Evolutionary conservation across 805 yeast species (phyloP), one percentile per base, ranked within the genome.

Genomic region (Yamadazyma akitaensis): DNA sequence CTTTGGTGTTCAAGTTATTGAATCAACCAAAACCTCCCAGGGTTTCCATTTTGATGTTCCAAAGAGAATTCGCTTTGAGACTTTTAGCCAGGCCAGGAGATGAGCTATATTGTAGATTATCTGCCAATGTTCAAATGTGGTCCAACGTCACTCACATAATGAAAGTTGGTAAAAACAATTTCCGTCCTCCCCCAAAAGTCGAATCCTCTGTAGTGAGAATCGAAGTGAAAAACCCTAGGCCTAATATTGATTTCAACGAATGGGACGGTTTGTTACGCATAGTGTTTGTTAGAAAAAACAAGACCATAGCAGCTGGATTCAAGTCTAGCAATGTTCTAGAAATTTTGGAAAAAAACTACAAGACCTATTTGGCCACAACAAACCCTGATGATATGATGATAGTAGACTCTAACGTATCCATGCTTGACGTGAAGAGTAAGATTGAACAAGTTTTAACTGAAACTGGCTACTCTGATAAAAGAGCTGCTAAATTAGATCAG

Each of bases 91-190:
- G 96, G 56, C 98, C 99, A 0, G 99, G 99, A n/a, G 98, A 94
- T 57, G 67, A 88, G 1, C 73, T 94, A 34, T 94, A 92, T 71
- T 90, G 97, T 67, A 80, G 99, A 60, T 75, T 94, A 45, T 85
- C 96, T 28, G 98, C 96, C 26, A 94, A 94, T 61, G 98, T 94
- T 1, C 99, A 94, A 62, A 92, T 94, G 98, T 94, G 98, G 97
- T 97, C 97, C n/a, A 88, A 88, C 54, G 97, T 94, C 13, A 90
- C 96, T 7, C 99, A 94, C 64, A 88, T 94, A 44, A 94, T 94
- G 99, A 94, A 94, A 67, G 99, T 94, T 26, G 98, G 98, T 19
- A 86, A 83, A 62, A 94, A 94, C 63, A 94, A 94, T 62, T 94
- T 94, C 74, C 78, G 97, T 57, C 99, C 99, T 19, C 99, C 99